Evolutionary conservation across 805 yeast genomes (phyloP), one percentile per base, ranked within the genome.

Genomic region (Myxozyma monticola): DNA sequence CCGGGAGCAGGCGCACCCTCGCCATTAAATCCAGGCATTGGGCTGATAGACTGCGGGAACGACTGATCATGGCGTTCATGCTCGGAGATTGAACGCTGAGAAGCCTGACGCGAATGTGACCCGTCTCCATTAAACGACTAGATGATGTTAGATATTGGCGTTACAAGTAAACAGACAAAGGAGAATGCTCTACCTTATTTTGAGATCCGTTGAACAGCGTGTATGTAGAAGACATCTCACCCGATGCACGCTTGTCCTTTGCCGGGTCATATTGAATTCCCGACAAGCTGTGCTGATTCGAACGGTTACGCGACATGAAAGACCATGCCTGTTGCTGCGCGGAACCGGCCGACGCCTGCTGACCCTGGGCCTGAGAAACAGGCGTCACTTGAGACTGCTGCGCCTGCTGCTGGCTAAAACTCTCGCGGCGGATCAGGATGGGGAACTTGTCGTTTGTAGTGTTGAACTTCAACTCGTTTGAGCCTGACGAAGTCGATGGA

Each of bases 401-500:
- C 4, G 15, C 24, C 33, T 15, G 48, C 28, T 42, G 40, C 45
- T 36, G 47, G 28, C 33, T 41, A 29, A 56, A 38, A 42, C 63
- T 56, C 39, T 62, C 65, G 12, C 69, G 61, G 8, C 69, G 62
- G 29, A 65, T 62, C 17, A 65, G 56, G 25, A 65, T 65, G 18
- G 69, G 69, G 42, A 65, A 65, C 49, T 65, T 60, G 48, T 65
- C 68, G 15, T 64, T 65, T 12, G 68, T 65, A 12, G 68, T 65
- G 37, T 62, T 65, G 17, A 57, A 66, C 41, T 65, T 53, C 21
- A 53, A 38, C 37, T 45, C 51, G 26, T 49, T 37, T n/a, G 39
- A 18, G 17, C 30, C 37, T 6, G 42, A 29, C n/a, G 35, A 33
- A 14, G 56, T 17, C 14, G 56, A 30, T 24, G 49, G 15, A 8